A percentile compares a stretch with the other conserved stretches of the same genome.
These are phyloP conservation scores for Stylonectria norvegica DNA, from an alignment of 2,329 filamentous ascomycete genomes.

Conservation along the genomic window DNA sequence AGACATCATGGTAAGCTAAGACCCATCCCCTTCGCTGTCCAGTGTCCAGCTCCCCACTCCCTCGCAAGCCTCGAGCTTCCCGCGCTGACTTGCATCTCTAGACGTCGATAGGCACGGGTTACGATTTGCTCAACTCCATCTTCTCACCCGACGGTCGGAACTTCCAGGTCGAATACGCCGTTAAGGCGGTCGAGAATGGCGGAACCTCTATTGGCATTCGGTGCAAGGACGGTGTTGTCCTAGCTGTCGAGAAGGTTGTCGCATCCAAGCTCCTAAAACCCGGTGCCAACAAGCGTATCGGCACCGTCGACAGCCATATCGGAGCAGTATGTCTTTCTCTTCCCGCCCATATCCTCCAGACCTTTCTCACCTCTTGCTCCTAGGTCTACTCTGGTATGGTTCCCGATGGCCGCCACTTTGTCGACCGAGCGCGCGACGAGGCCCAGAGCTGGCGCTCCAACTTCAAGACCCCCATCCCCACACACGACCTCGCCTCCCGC, in stretches of 20 bases:
- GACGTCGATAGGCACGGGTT: constrained; percentile 99
- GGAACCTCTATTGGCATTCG: constrained; percentile 94
- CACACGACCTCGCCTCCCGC: constrained; percentile 80
- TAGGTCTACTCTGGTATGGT: constrained; percentile 92
- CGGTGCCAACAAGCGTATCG: constrained; percentile 94
- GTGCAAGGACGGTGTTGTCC: constrained; percentile 94
- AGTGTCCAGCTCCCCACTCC: too few species aligned
- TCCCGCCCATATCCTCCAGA: not conserved
- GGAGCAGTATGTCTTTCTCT: constrained; percentile 67
- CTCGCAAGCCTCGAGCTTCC: too few species aligned
- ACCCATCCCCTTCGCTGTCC: constrained; percentile 5
- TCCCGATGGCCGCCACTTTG: constrained; percentile 92
- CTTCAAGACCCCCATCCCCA: constrained; percentile 93
- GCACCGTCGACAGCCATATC: constrained; percentile 87
- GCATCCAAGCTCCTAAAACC: constrained; percentile 93
- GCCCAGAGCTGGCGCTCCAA: constrained; percentile 84
- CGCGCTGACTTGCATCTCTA: constrained; percentile 39
- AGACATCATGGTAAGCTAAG: constrained; percentile 34
- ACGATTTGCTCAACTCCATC: constrained; percentile 99
- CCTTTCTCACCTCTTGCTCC: constrained; percentile 9
- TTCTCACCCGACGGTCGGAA: constrained; percentile 99
- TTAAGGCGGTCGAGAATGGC: constrained; percentile 97
- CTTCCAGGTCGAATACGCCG: constrained; percentile 98
- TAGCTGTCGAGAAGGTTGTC: constrained; percentile 95
- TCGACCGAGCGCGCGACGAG: constrained; percentile 91